Evolutionary conservation across 768 basidiomycete genomes (phyloP), one percentile per base, ranked within the genome.

Genomic region (Boletellus ananiceps): DNA sequence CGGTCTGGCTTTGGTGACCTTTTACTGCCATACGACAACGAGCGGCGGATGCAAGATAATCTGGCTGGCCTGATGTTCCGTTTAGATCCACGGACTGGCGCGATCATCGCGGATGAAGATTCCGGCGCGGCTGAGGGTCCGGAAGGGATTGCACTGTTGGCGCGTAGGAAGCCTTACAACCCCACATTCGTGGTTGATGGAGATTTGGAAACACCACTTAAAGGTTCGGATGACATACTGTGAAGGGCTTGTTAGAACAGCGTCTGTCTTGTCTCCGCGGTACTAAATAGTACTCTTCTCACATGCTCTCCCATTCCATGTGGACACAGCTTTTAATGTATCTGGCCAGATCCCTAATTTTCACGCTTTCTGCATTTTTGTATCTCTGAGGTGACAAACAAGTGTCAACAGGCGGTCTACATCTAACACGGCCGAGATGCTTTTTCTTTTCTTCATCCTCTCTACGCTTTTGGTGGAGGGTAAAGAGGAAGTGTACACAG

Each of bases 1-100:
- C 78, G 72, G 8, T 83, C 82, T 36, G 82, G 82, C 13, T 83
- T 82, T 47, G 83, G 81, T 18, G 74, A 81, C 35, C 70, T 82
- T 12, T 65, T 86, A n/a, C 57, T 75, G 11, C 83, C 84, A 1
- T 82, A 79, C 51, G 82, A 86, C 62, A 65, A 78, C 48, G 68
- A 73, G 35, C 38, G 48, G 23, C 67, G 68, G 4, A 66, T 86
- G 29, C 69, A 71, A 39, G 60, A 68, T 51, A 83, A 79, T 52
- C 65, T 86, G 29, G 63, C 66, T 13, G 77, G 76, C 0, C 56
- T 85, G 43, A 65, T 64, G 14, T 86, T 85, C 68, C 59, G 73
- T 35, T 55, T 85, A 39, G 84, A 86, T 59, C 65, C 59, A 47
- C 68, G 76, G 31, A 83, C 82, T 1, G 84, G 83, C 31, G 82